Percentiles rank a stretch among this genome's conserved stretches.
These are phyloP conservation scores for Diaporthe sp. DNA, from an alignment of 2,329 filamentous ascomycete species.

Conservation along the genomic window DNA sequence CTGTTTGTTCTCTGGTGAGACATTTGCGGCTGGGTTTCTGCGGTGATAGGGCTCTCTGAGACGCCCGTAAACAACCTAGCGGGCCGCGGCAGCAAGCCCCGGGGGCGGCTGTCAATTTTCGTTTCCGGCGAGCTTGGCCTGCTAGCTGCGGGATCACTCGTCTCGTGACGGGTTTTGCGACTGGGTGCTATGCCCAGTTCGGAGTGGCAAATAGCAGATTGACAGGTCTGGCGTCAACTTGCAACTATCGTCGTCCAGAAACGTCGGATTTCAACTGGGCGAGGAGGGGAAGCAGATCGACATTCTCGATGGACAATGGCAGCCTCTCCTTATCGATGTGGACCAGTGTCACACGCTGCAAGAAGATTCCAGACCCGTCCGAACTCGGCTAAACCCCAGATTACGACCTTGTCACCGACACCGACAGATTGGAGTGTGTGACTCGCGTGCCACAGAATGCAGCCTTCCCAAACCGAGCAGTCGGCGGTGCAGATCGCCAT, in stretches of 20 bases:
- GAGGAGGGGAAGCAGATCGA: not conserved
- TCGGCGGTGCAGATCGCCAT: constrained; percentile 7
- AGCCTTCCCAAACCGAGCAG: constrained; percentile 16
- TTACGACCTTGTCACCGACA: constrained; percentile 20
- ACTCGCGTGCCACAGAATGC: constrained; percentile 28
- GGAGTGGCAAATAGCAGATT: not conserved
- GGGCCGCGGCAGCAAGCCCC: not conserved
- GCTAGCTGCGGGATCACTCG: constrained; percentile 8
- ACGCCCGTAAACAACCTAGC: constrained; percentile 16
- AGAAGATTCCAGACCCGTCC: constrained; percentile 18
- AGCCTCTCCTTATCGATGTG: not conserved
- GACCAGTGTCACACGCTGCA: not conserved
- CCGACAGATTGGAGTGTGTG: constrained; percentile 30
- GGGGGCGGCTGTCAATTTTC: constrained; percentile 20
- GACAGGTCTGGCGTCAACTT: not conserved
- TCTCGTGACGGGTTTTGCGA: constrained; percentile 12
- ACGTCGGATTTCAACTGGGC: not conserved
- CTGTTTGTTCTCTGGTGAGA: constrained; percentile 23
- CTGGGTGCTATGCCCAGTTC: not conserved
- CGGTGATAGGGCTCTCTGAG: not conserved
- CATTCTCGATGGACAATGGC: not conserved
- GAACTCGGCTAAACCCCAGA: not conserved
- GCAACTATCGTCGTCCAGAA: constrained; percentile 17
- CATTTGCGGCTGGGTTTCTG: constrained; percentile 1
- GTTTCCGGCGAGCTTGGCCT: constrained; percentile 18